Evolutionary conservation across 257 asterid species (phyloP).

Genomic region (Solanum sparsipilum): DNA sequence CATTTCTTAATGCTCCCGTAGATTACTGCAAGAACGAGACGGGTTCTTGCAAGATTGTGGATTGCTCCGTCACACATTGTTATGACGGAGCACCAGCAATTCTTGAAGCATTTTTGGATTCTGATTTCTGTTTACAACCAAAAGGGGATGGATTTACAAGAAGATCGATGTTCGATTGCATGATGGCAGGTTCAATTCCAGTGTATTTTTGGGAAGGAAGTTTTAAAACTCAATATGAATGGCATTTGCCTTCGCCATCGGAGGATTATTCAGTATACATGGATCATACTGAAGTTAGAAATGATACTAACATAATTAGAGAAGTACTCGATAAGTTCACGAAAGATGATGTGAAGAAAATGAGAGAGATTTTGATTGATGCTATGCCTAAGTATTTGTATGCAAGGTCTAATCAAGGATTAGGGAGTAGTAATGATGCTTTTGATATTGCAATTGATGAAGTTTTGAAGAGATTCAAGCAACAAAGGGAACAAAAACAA

Average conservation of each 20-base stretch:
- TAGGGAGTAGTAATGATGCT: conserved; percentile 15
- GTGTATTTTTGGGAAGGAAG: conserved; percentile 32
- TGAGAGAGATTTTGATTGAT: conserved; percentile 24
- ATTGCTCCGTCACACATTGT: conserved; percentile 16
- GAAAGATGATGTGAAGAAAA: conserved; percentile 20
- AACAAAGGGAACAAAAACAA: background rate
- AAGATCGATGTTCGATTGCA: conserved; percentile 34
- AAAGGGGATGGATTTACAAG: conserved; percentile 31
- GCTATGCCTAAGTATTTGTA: conserved; percentile 24
- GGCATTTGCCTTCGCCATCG: conserved; percentile 20
- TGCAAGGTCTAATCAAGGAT: conserved; percentile 6
- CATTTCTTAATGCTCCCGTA: conserved; percentile 44
- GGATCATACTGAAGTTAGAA: conserved; percentile 16
- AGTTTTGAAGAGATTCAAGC: conserved; percentile 16
- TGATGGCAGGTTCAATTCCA: conserved; percentile 39
- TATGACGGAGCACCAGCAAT: conserved; percentile 20
- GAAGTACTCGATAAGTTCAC: conserved; percentile 11
- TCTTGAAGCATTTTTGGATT: conserved; percentile 22
- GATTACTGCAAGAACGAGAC: conserved; percentile 18
- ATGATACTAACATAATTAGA: conserved; percentile 6
- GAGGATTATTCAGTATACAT: conserved; percentile 26
- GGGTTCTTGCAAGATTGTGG: conserved; percentile 13
- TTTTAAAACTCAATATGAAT: conserved; percentile 20
- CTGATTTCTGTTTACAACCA: conserved; percentile 38
- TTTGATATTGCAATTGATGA: conserved; percentile 18